Conservation (phyloP, 495 filamentous ascomycete species). For the Hypomontagnella submonticulosa region DNA sequence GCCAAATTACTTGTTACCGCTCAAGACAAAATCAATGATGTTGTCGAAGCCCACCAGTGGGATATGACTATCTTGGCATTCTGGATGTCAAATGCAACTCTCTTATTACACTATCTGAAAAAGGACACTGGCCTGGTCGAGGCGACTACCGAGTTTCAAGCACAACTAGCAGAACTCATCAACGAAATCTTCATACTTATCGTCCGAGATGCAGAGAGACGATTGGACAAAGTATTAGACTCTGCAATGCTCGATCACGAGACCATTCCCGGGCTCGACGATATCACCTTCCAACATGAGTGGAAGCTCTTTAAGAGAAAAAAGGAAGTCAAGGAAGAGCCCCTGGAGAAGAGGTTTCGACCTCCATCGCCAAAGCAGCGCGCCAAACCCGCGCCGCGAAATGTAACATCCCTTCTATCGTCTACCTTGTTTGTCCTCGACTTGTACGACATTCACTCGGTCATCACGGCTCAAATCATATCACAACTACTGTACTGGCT, state of each 20-base stretch:
- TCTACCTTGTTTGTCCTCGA: conserved; percentile 98
- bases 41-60: conserved; percentile 95
- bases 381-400: conserved; percentile 90
- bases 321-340: conserved; percentile 84
- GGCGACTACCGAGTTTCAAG: conserved; percentile 89
- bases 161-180: conserved; percentile 91
- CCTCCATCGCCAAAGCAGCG: conserved; percentile 95
- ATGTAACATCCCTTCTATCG: conserved; percentile 95
- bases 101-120: conserved; percentile 94
- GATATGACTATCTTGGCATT: conserved; percentile 99
- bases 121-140: conserved; percentile 87
- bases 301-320: conserved; percentile 97
- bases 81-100: conserved; percentile 97
- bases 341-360: conserved; percentile 89
- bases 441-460: conserved; percentile 97
- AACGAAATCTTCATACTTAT: conserved; percentile 99
- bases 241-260: conserved; percentile 96
- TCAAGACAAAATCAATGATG: conserved; percentile 95
- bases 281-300: conserved; percentile 95
- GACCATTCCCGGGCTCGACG: conserved; percentile 96
- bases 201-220: conserved; percentile 94
- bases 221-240: conserved; percentile 96
- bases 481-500: conserved; percentile 97
- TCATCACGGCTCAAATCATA: conserved; percentile 91
- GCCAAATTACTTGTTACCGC: conserved; percentile 82